Percentiles rank a stretch among this genome's conserved stretches.
phyloP scores from a whole-genome alignment of 2,329 filamentous ascomycete genomes.

The Harringtonia lauricola region DNA sequence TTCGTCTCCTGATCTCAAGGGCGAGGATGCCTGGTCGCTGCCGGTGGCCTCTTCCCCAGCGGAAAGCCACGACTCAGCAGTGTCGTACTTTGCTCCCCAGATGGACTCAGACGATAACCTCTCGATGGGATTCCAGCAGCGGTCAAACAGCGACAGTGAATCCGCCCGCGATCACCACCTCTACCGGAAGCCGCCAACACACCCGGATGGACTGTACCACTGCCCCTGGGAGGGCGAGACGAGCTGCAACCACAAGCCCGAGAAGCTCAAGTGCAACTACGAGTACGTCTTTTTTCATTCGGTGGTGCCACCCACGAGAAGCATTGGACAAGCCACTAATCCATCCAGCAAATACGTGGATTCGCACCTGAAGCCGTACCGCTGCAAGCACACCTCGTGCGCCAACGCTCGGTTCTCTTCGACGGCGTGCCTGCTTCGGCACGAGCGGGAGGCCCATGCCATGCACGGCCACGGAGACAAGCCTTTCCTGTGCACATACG shows the following conservation, averaged over 20 bases:
- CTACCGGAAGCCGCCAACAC: slow-evolving; percentile 55
- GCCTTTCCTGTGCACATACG: slow-evolving; percentile 79
- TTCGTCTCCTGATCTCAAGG: slow-evolving; percentile 35
- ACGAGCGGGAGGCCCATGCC: slow-evolving; percentile 91
- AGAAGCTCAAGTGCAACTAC: slow-evolving; percentile 98
- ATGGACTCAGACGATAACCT: background rate
- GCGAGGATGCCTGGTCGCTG: slow-evolving; percentile 37
- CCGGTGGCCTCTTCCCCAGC: slow-evolving; percentile 29
- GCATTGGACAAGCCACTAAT: too few relatives aligned
- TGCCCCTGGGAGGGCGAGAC: slow-evolving; percentile 71
- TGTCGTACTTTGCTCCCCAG: slow-evolving; percentile 4
- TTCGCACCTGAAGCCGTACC: slow-evolving; percentile 92
- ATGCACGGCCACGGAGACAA: slow-evolving; percentile 92
- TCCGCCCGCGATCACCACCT: slow-evolving; percentile 55
- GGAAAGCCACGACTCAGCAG: slow-evolving; percentile 35
- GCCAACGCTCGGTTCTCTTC: slow-evolving; percentile 86
- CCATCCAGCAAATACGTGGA: slow-evolving; percentile 86
- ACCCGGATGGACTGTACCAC: slow-evolving; percentile 75
- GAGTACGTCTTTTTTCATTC: slow-evolving; percentile 71
- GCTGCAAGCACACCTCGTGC: slow-evolving; percentile 78
- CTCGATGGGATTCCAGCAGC: slow-evolving; percentile 32
- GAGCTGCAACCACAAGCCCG: slow-evolving; percentile 77
- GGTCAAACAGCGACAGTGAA: slow-evolving; percentile 41
- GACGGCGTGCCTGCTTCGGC: slow-evolving; percentile 85
- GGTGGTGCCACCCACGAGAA: too few relatives aligned